A percentile compares a stretch with the other conserved stretches of the same genome.
These are phyloP conservation scores for Microbotryum violaceum DNA, from an alignment of 1,284 basidiomycete genomes.

Conservation along the genomic window DNA sequence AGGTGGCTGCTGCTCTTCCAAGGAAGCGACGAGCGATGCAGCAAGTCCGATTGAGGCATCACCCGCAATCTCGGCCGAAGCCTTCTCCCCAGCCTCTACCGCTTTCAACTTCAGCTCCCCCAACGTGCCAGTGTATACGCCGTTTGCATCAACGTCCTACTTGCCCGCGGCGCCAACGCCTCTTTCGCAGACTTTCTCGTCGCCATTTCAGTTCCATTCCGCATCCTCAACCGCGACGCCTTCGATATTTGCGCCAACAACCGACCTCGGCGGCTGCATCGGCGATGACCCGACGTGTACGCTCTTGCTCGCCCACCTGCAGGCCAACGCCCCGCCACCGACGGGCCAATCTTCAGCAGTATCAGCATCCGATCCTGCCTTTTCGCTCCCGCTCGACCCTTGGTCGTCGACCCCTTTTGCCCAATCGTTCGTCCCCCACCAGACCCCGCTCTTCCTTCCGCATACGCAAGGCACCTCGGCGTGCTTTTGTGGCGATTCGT, in stretches of 20 bases:
- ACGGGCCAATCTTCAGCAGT: background rate
- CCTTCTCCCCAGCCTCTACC: too few relatives aligned
- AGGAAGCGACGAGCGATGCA: background rate
- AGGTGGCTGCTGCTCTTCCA: background rate
- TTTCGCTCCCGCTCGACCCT: background rate
- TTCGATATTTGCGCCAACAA: too few relatives aligned
- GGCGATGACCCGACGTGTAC: background rate
- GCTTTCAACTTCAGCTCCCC: too few relatives aligned
- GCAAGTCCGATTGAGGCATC: background rate
- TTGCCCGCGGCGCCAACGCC: too few relatives aligned
- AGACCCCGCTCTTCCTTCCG: conserved; percentile 23
- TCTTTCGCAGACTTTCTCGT: too few relatives aligned
- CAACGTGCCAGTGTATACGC: too few relatives aligned
- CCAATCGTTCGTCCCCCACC: background rate
- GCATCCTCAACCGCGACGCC: too few relatives aligned
- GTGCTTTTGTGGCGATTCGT: conserved; percentile 30
- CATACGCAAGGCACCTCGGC: conserved; percentile 19
- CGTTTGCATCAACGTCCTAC: too few relatives aligned
- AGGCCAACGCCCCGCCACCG: background rate
- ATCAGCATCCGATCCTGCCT: background rate
- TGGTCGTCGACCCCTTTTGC: background rate
- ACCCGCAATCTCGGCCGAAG: background rate
- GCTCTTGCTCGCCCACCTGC: background rate
- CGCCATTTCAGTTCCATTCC: too few relatives aligned
- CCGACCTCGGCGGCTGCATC: background rate